A percentile compares a stretch with the other conserved stretches of the same genome.
Evolutionary conservation across 352 stramenopile species (phyloP).

Genomic region (Phytopythium kandeliae): DNA sequence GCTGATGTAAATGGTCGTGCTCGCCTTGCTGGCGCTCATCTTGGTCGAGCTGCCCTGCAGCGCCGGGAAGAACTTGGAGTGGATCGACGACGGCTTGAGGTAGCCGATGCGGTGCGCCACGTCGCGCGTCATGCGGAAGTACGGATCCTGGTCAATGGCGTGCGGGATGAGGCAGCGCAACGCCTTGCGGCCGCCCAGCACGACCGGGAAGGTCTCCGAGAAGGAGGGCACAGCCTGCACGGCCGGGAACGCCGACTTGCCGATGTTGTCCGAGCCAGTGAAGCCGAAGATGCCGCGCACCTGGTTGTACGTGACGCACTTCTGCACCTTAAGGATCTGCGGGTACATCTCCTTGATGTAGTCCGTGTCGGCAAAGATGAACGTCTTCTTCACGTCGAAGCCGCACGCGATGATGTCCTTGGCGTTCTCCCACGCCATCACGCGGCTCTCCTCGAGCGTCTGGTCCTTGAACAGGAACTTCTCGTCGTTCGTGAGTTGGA

Average conservation of each 20-base stretch:
- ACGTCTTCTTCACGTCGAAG: constrained; percentile 97
- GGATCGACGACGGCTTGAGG: constrained; percentile 96
- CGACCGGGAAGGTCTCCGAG: constrained; percentile 94
- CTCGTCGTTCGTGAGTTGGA: constrained; percentile 99
- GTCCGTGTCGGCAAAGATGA: constrained; percentile 99
- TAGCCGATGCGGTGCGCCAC: constrained; percentile 97
- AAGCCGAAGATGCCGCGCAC: constrained; percentile 99
- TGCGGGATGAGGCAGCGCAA: constrained; percentile 99
- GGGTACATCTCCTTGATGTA: constrained; percentile 99
- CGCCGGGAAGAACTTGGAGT: constrained; percentile 99
- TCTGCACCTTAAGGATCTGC: constrained; percentile 99
- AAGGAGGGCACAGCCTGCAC: constrained; percentile 98
- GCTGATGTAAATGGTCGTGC: constrained; percentile 99
- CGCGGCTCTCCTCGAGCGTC: constrained; percentile 82
- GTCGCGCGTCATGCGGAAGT: constrained; percentile 99
- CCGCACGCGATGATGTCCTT: constrained; percentile 99
- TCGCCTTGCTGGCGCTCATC: constrained; percentile 97
- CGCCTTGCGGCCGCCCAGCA: constrained; percentile 82
- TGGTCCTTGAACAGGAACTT: constrained; percentile 99
- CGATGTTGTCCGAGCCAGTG: constrained; percentile 97
- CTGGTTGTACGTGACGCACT: constrained; percentile 97
- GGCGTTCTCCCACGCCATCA: constrained; percentile 97
- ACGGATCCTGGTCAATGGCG: constrained; percentile 99
- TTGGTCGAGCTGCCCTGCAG: constrained; percentile 97
- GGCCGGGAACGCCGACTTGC: constrained; percentile 98